A percentile compares a stretch with the other conserved stretches of the same genome.
Conservation (phyloP, 768 basidiomycete species). For the Lactifluus subvellereus region DNA sequence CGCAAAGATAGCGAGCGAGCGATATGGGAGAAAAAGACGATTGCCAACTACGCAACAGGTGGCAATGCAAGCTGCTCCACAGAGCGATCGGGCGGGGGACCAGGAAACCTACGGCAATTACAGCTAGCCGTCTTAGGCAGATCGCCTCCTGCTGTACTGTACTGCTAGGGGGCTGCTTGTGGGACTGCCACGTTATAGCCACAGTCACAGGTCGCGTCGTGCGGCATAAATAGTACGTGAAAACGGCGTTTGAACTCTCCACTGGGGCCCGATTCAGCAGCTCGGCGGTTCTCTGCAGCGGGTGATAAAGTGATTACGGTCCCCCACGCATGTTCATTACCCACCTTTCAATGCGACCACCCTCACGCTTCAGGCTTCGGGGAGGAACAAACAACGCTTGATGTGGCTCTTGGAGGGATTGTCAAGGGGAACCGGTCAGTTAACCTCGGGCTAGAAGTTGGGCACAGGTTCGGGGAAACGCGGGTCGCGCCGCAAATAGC, state of each 20-base stretch:
- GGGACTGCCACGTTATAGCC: not conserved
- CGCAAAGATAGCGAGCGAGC: not conserved
- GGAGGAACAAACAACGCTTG: not conserved
- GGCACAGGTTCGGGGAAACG: too few species aligned
- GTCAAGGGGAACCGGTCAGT: too few species aligned
- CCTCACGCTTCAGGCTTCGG: not conserved
- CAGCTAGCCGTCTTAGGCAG: too few species aligned
- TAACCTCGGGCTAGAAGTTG: too few species aligned
- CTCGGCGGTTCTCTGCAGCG: not conserved
- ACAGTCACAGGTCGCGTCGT: not conserved
- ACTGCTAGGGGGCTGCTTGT: not conserved
- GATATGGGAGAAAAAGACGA: too few species aligned
- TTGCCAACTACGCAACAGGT: too few species aligned
- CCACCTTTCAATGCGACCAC: not conserved
- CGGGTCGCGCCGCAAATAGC: too few species aligned
- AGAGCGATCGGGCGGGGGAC: too few species aligned
- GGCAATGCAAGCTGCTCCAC: too few species aligned
- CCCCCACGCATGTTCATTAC: not conserved
- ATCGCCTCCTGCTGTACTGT: not conserved
- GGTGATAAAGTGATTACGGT: too few species aligned
- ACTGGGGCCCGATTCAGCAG: not conserved
- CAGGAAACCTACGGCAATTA: too few species aligned
- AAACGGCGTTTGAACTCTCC: not conserved
- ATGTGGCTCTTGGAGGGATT: too few species aligned
- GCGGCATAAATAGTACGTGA: not conserved